Percentiles rank a stretch among this genome's conserved stretches.
phyloP scores from a whole-genome alignment of 495 filamentous ascomycete genomes.

The Physcia stellaris region DNA sequence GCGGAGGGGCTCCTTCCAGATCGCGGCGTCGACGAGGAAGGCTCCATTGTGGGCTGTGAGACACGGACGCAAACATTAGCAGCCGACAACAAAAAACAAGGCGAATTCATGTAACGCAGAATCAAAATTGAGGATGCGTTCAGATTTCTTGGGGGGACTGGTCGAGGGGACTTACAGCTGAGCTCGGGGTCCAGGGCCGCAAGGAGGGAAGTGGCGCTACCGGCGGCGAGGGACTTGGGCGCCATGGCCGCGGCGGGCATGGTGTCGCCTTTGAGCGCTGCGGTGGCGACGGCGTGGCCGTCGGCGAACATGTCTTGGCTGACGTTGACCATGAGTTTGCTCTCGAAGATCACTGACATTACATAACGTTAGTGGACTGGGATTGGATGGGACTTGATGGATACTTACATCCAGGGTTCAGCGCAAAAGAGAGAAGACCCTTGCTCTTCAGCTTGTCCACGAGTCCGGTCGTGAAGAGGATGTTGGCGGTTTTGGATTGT shows the following conservation, averaged over 20 bases:
- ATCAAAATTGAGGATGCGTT: no score
- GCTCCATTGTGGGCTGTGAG: no score
- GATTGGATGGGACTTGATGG: no score
- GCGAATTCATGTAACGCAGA: no score
- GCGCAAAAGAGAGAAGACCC: slow-evolving; percentile 24
- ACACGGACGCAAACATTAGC: no score
- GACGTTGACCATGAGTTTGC: slow-evolving; percentile 9
- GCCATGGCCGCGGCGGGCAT: not conserved
- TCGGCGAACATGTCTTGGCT: not conserved
- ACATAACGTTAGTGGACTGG: no score
- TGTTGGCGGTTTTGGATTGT: slow-evolving; percentile 46
- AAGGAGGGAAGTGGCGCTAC: not conserved
- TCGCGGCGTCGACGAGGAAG: slow-evolving; percentile 9
- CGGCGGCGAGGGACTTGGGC: not conserved
- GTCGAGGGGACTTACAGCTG: not conserved
- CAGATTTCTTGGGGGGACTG: no score
- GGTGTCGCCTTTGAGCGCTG: not conserved
- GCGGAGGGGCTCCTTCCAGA: slow-evolving; percentile 26
- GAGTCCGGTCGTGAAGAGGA: slow-evolving; percentile 39
- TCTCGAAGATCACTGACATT: slow-evolving; percentile 8
- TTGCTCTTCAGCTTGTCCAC: slow-evolving; percentile 22
- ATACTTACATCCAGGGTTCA: slow-evolving; percentile 37
- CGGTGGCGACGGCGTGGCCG: not conserved
- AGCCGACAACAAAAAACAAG: no score
- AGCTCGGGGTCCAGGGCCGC: slow-evolving; percentile 1